These are phyloP conservation scores for Obelidium mucronatum DNA, from an alignment of 192 early-diverging fungal genomes.

Conservation along the genomic window DNA sequence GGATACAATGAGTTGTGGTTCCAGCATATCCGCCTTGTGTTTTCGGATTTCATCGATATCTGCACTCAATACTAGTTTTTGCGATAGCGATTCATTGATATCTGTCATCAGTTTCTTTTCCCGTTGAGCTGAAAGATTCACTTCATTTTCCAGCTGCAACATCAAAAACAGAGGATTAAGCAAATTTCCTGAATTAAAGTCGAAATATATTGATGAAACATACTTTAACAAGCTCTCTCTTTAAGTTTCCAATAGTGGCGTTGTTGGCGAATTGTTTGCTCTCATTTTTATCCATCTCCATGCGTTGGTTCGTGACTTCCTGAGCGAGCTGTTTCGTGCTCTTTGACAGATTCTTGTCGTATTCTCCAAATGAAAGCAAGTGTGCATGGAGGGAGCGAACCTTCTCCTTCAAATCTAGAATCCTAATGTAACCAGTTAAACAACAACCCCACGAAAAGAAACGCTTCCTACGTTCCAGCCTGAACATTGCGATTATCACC, in stretches of 20 bases:
- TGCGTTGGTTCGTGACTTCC: constrained; percentile 58
- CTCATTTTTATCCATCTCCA: constrained; percentile 61
- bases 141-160: constrained; percentile 65
- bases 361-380: constrained; percentile 49
- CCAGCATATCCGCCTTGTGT: constrained; percentile 72
- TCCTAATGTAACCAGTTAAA: constrained; percentile 29
- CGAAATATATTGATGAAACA: not conserved
- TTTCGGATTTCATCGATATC: constrained; percentile 70
- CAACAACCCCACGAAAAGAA: not conserved
- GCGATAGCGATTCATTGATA: constrained; percentile 55
- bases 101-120: constrained; percentile 59
- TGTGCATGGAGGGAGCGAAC: constrained; percentile 49
- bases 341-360: constrained; percentile 61
- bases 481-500: constrained; percentile 32
- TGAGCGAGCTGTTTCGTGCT: constrained; percentile 48
- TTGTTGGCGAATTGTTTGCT: constrained; percentile 60
- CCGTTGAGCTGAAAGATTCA: constrained; percentile 57
- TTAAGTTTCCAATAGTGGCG: constrained; percentile 66
- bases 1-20: constrained; percentile 66
- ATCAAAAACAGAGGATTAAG: constrained; percentile 13
- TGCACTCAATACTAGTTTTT: constrained; percentile 48
- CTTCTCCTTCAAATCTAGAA: constrained; percentile 50
- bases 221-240: constrained; percentile 66
- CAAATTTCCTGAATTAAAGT: not conserved
- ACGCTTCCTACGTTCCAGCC: constrained; percentile 32